Conservation (phyloP, 108 stramenopile species). For the Stephanodiscus minutulus region DNA sequence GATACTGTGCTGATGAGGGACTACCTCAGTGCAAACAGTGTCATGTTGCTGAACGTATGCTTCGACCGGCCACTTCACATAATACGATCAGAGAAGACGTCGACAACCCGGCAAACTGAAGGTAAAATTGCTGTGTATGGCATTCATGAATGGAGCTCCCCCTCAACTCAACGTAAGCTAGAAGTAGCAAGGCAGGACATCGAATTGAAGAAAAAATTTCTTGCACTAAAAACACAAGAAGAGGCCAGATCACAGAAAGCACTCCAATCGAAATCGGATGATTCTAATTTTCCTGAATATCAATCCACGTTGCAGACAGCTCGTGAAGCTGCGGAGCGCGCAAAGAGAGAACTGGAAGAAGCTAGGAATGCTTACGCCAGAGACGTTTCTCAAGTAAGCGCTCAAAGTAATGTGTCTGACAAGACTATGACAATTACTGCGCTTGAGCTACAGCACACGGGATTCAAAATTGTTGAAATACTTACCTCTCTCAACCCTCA, state of each 20-base stretch:
- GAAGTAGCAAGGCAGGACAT: constrained; percentile 57
- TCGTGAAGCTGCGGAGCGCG: constrained; percentile 49
- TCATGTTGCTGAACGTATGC: constrained; percentile 73
- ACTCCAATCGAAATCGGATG: constrained; percentile 41
- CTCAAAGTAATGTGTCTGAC: constrained; percentile 9
- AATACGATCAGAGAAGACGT: constrained; percentile 77
- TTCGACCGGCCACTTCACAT: constrained; percentile 86
- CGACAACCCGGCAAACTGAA: constrained; percentile 17
- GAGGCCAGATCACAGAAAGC: constrained; percentile 41
- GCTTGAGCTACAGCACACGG: constrained; percentile 81
- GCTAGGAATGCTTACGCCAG: constrained; percentile 46
- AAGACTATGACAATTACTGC: constrained; percentile 66
- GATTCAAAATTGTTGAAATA: constrained; percentile 65
- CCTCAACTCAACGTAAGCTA: constrained; percentile 36
- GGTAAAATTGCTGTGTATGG: constrained; percentile 26
- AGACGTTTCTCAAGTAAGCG: constrained; percentile 36
- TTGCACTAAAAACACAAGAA: constrained; percentile 55
- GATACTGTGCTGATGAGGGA: constrained; percentile 60
- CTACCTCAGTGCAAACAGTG: constrained; percentile 60
- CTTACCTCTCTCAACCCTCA: constrained; percentile 54
- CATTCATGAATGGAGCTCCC: constrained; percentile 42
- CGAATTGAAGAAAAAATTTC: constrained; percentile 58
- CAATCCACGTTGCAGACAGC: constrained; percentile 47
- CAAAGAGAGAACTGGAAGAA: constrained; percentile 52
- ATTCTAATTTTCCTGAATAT: constrained; percentile 28